Conservation (phyloP, 495 filamentous ascomycete species). For the Elaphomyces granulatus region DNA sequence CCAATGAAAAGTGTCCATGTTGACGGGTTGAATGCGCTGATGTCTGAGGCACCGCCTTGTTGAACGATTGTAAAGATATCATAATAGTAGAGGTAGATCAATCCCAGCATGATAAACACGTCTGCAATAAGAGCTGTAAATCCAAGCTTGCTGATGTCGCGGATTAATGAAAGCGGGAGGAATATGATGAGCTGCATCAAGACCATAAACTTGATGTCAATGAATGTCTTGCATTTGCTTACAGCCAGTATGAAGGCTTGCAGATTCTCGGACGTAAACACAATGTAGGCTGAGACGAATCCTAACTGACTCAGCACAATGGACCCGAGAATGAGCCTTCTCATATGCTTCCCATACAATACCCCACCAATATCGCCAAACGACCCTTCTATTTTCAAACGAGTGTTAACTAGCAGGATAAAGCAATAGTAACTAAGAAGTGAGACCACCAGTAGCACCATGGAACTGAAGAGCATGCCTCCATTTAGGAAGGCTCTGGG, state of each 20-base stretch:
- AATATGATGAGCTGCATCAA: slow-evolving; percentile 88
- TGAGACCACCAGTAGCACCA: slow-evolving; percentile 75
- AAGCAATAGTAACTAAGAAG: slow-evolving; percentile 90
- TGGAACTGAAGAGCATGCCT: slow-evolving; percentile 90
- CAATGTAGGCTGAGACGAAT: slow-evolving; percentile 95
- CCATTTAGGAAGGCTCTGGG: slow-evolving; percentile 89
- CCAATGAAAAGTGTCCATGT: slow-evolving; percentile 96
- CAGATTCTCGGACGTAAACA: slow-evolving; percentile 90
- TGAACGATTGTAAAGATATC: slow-evolving; percentile 70
- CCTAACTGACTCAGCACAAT: slow-evolving; percentile 91
- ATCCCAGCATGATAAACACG: slow-evolving; percentile 79
- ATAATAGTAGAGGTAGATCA: slow-evolving; percentile 92
- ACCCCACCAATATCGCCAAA: slow-evolving; percentile 94
- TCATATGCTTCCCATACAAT: slow-evolving; percentile 83
- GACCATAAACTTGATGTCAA: slow-evolving; percentile 80
- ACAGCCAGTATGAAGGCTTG: slow-evolving; percentile 85
- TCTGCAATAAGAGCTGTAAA: slow-evolving; percentile 87
- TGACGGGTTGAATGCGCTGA: slow-evolving; percentile 69
- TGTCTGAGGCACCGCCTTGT: slow-evolving; percentile 68
- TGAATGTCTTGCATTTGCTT: slow-evolving; percentile 60
- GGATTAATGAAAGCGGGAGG: slow-evolving; percentile 78
- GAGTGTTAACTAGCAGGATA: slow-evolving; percentile 75
- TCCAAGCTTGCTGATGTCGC: slow-evolving; percentile 89
- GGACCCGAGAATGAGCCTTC: slow-evolving; percentile 69
- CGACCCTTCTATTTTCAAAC: slow-evolving; percentile 68